These are phyloP conservation scores for Fusarium duplospermum DNA, from an alignment of 2,329 filamentous ascomycete species.

Conservation along the genomic window DNA sequence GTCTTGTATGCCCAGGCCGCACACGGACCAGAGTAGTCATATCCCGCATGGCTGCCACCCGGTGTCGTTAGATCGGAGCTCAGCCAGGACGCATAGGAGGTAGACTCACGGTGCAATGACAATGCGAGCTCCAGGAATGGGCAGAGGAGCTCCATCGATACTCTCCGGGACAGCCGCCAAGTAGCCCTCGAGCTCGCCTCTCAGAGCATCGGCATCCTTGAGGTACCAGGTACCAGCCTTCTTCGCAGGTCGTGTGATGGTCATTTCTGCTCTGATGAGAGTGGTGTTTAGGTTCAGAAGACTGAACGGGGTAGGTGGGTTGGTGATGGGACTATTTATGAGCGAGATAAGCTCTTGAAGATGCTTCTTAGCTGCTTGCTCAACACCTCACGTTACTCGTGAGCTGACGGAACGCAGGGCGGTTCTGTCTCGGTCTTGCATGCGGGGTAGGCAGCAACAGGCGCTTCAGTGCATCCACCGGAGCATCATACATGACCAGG, in stretches of 20 bases:
- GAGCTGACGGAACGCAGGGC: too few relatives aligned
- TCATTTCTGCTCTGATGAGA: too few relatives aligned
- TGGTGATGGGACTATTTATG: too few relatives aligned
- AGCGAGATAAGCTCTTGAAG: too few relatives aligned
- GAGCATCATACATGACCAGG: too few relatives aligned
- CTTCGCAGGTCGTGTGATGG: not conserved
- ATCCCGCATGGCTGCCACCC: slow-evolving; percentile 83
- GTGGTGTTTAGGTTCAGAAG: not conserved
- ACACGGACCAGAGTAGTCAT: slow-evolving; percentile 88
- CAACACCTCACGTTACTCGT: too few relatives aligned
- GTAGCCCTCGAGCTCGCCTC: slow-evolving; percentile 79
- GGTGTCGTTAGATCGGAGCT: not conserved
- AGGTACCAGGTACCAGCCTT: slow-evolving; percentile 89
- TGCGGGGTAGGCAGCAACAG: too few relatives aligned
- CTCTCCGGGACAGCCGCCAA: slow-evolving; percentile 76
- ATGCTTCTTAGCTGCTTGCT: too few relatives aligned
- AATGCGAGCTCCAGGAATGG: slow-evolving; percentile 79
- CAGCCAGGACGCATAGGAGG: rapidly evolving
- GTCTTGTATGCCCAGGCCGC: slow-evolving; percentile 95
- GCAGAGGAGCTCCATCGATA: slow-evolving; percentile 70
- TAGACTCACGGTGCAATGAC: slow-evolving; percentile 90
- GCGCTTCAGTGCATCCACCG: too few relatives aligned
- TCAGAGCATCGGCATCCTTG: slow-evolving; percentile 26
- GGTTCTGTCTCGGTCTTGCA: too few relatives aligned
- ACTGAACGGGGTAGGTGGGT: too few relatives aligned